These are phyloP conservation scores for Solanum hybrid DNA, from an alignment of 305 asterid genomes.

Conservation along the genomic window DNA sequence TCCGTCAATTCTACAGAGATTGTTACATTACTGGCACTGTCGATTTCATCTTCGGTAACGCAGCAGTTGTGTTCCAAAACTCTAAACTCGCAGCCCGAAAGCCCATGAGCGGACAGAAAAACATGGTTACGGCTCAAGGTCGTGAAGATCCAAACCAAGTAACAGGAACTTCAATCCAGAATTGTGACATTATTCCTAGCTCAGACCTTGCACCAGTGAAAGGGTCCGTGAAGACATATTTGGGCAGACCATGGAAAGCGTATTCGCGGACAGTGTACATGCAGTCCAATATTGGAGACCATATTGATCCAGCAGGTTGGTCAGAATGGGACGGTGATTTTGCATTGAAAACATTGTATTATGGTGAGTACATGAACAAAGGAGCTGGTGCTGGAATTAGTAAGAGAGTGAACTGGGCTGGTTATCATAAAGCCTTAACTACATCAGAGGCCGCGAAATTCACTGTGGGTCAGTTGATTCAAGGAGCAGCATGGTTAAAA, in stretches of 20 bases:
- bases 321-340: conserved; percentile 37
- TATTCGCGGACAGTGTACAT: conserved; percentile 47
- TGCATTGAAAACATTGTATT: conserved; percentile 35
- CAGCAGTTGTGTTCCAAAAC: conserved; percentile 43
- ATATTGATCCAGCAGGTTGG: conserved; percentile 58
- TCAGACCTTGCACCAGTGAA: conserved; percentile 24
- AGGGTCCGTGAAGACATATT: conserved; percentile 26
- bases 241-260: conserved; percentile 66
- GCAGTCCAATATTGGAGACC: conserved; percentile 45
- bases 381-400: conserved; percentile 61
- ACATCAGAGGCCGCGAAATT: conserved; percentile 30
- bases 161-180: conserved; percentile 55
- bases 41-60: conserved; percentile 65
- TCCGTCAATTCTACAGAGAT: conserved; percentile 59
- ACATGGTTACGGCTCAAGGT: conserved; percentile 71
- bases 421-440: conserved; percentile 31
- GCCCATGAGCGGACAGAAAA: conserved; percentile 37
- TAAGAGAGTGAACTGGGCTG: conserved; percentile 52
- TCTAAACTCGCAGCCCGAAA: conserved; percentile 34
- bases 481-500: conserved; percentile 53
- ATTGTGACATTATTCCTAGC: conserved; percentile 34
- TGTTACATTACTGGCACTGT: conserved; percentile 56
- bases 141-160: conserved; percentile 30
- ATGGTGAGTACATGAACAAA: conserved; percentile 49
- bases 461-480: conserved; percentile 46